These are phyloP conservation scores for Lagenidium giganteum DNA, from an alignment of 352 stramenopile species.

Conservation along the genomic window DNA sequence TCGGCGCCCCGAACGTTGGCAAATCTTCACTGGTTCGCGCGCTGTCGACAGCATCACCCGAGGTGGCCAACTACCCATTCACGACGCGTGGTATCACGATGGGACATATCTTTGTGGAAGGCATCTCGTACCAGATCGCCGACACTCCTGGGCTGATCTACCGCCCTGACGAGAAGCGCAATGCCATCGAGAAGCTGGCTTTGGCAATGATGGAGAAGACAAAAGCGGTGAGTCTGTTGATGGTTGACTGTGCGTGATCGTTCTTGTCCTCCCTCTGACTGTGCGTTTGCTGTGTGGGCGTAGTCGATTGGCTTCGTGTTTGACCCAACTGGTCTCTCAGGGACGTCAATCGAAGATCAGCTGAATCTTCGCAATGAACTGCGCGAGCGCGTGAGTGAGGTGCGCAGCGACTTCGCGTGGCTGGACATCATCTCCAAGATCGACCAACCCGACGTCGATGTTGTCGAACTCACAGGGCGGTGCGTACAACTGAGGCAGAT, in stretches of 20 bases:
- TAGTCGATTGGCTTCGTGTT: slow-evolving; percentile 76
- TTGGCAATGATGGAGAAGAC: slow-evolving; percentile 78
- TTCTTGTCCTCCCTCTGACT: neutral
- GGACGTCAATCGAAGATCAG: slow-evolving; percentile 42
- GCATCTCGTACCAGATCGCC: slow-evolving; percentile 69
- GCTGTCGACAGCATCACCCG: slow-evolving; percentile 68
- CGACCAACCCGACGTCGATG: slow-evolving; percentile 39
- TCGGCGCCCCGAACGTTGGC: slow-evolving; percentile 69
- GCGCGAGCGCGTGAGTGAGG: slow-evolving; percentile 25
- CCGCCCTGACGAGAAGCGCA: slow-evolving; percentile 53
- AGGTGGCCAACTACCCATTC: slow-evolving; percentile 79
- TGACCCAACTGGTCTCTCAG: slow-evolving; percentile 49
- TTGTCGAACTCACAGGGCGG: slow-evolving; percentile 22
- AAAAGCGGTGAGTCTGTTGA: slow-evolving; percentile 31
- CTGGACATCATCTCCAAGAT: slow-evolving; percentile 77
- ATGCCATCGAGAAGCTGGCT: slow-evolving; percentile 69
- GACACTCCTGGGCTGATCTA: slow-evolving; percentile 70
- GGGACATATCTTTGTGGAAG: slow-evolving; percentile 71
- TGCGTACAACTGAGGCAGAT: slow-evolving; percentile 5
- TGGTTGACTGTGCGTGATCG: neutral
- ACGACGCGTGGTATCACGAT: slow-evolving; percentile 81
- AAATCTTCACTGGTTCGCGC: slow-evolving; percentile 71
- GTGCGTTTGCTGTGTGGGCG: neutral
- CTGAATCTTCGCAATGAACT: slow-evolving; percentile 58
- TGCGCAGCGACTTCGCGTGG: slow-evolving; percentile 42